These are phyloP conservation scores for Zygoascus ofunaensis DNA, from an alignment of 805 yeast species.

Conservation along the genomic window DNA sequence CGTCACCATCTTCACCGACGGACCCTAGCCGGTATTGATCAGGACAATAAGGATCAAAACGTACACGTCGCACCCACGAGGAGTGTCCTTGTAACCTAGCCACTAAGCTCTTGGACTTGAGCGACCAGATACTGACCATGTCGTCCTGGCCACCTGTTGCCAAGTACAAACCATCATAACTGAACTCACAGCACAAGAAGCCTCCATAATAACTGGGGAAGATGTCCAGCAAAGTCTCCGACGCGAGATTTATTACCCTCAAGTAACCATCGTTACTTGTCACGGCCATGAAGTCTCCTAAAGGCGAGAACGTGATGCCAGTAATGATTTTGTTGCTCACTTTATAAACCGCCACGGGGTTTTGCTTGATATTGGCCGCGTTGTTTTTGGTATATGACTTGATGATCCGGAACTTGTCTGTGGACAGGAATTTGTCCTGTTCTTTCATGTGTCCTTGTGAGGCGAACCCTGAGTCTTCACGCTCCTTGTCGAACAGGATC, in stretches of 20 bases:
- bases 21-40: conserved; percentile 42
- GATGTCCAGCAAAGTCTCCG: conserved; percentile 41
- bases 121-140: conserved; percentile 36
- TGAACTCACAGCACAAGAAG: conserved; percentile 41
- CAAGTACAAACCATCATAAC: conserved; percentile 43
- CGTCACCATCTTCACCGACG: conserved; percentile 47
- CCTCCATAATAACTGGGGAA: conserved; percentile 63
- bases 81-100: conserved; percentile 42
- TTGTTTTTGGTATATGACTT: conserved; percentile 7
- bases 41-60: conserved; percentile 35
- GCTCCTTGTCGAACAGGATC: conserved; percentile 40
- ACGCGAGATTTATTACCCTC: conserved; percentile 43
- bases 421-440: conserved; percentile 16
- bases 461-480: conserved; percentile 34
- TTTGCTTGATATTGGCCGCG: conserved; percentile 19
- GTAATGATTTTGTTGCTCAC: conserved; percentile 54
- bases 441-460: conserved; percentile 8
- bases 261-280: conserved; percentile 60
- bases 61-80: conserved; percentile 43
- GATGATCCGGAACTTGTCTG: conserved; percentile 16
- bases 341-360: conserved; percentile 54
- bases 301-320: conserved; percentile 36
- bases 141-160: conserved; percentile 51
- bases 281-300: conserved; percentile 14
- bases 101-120: conserved; percentile 22